Percentiles rank a stretch among this genome's conserved stretches.
phyloP scores from a whole-genome alignment of 345 rosid species.

The Orychophragmus violaceus region DNA sequence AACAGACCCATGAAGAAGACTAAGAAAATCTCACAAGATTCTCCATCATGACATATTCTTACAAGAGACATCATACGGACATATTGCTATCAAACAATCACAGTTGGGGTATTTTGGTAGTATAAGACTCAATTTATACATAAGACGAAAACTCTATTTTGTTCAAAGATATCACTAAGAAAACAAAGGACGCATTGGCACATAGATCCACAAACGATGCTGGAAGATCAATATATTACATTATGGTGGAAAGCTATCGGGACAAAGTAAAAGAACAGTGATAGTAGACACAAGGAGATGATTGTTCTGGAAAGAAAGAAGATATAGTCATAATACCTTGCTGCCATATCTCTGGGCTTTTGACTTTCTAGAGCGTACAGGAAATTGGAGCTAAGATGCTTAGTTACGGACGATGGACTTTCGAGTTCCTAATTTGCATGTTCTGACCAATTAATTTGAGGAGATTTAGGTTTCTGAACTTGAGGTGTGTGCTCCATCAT shows the following conservation, averaged over 20 bases:
- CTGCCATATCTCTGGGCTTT: constrained; percentile 46
- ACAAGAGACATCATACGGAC: not conserved
- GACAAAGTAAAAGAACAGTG: not conserved
- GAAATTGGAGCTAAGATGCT: constrained; percentile 54
- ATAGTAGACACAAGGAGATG: not conserved
- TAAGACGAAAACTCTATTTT: no score
- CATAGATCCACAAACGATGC: no score
- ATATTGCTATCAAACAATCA: not conserved
- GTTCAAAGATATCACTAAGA: no score
- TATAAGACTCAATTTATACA: not conserved
- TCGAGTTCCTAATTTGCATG: constrained; percentile 47
- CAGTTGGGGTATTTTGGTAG: not conserved
- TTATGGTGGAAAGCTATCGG: not conserved
- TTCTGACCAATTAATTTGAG: constrained; percentile 68
- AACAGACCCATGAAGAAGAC: not conserved
- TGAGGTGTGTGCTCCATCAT: no score
- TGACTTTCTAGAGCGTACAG: constrained; percentile 64
- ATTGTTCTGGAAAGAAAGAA: not conserved
- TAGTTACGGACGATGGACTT: constrained; percentile 36
- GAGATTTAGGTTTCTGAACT: constrained; percentile 38
- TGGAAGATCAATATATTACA: not conserved
- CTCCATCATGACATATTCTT: not conserved
- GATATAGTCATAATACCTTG: constrained; percentile 35
- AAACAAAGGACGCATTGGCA: no score
- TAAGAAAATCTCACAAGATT: not conserved